phyloP scores from a whole-genome alignment of 2,329 filamentous ascomycete genomes.

The Aureobasidium sp. region DNA sequence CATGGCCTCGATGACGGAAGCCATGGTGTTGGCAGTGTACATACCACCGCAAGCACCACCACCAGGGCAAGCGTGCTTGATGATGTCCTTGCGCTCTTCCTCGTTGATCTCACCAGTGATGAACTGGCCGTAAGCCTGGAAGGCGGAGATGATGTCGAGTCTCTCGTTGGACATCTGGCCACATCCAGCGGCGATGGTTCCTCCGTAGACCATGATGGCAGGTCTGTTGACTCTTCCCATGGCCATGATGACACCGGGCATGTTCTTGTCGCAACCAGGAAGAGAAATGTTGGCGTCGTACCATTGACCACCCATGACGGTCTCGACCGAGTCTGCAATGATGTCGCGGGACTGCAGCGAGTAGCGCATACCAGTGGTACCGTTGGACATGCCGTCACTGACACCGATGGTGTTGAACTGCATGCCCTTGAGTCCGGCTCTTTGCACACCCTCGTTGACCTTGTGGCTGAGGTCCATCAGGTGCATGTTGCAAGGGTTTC shows the following conservation, averaged over 20 bases:
- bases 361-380: slow-evolving; percentile 93
- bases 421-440: slow-evolving; percentile 77
- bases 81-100: slow-evolving; percentile 88
- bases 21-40: slow-evolving; percentile 50
- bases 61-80: slow-evolving; percentile 82
- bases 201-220: slow-evolving; percentile 95
- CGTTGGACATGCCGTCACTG: slow-evolving; percentile 97
- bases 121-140: slow-evolving; percentile 96
- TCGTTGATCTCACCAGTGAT: slow-evolving; percentile 87
- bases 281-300: slow-evolving; percentile 97
- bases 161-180: slow-evolving; percentile 64
- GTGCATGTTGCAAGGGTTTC: slow-evolving; percentile 99
- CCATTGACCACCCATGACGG: slow-evolving; percentile 98
- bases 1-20: slow-evolving; percentile 45
- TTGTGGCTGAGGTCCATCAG: slow-evolving; percentile 79
- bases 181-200: slow-evolving; percentile 87
- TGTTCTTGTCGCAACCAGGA: slow-evolving; percentile 99
- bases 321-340: slow-evolving; percentile 97
- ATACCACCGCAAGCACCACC: slow-evolving; percentile 81
- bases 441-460: slow-evolving; percentile 64
- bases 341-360: slow-evolving; percentile 76
- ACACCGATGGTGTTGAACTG: slow-evolving; percentile 99
- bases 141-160: slow-evolving; percentile 93
- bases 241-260: slow-evolving; percentile 67
- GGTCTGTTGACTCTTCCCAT: slow-evolving; percentile 94